Evolutionary conservation across 768 basidiomycete species (phyloP), one percentile per base, ranked within the genome.

Genomic region (Termitomyces heimii): DNA sequence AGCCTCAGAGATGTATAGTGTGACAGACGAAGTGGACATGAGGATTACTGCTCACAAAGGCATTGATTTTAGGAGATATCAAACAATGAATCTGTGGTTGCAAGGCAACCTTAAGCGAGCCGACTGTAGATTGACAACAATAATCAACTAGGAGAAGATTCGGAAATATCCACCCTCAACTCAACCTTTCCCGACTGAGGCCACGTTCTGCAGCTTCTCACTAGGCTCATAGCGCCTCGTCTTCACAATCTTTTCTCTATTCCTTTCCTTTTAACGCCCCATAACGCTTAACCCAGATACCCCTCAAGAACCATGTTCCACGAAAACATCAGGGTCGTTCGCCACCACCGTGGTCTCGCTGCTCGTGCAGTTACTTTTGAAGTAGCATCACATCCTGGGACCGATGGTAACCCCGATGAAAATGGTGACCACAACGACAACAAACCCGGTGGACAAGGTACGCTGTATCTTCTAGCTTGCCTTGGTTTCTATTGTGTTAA

Each of bases 221-320:
- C 32, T 35, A 50, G 22, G 32, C 34, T 31, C 45, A 14, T 31
- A 22, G 32, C 28, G 34, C 39, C 45, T 35, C 45, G 44, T 52
- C 55, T 40, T 40, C 57, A 54, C 61, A 37, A 59, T 62, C 61
- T 42, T 62, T 62, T 54, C 13, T 32, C 10, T 34, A 16, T 39
- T n/a, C 26, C 58, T 28, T 44, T 62, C 55, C 9, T 59, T 61
- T 56, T 52, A 43, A 59, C 60, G 56, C 54, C 60, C 43, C 7
- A 8, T 52, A 39, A 52, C 51, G 51, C 22, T 14, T 7, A 14
- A n/a, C 26, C 10, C 32, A 45, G 43, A 55, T 54, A 60, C 37
- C 48, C 24, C 29, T 46, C 37, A 39, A 14, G 16, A 18, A 40
- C n/a, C 32, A 62, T 61, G 60, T 32, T 37, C 20, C 58, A 59